phyloP scores from a whole-genome alignment of 208 protist species.

The Tetramitus jugosus region DNA sequence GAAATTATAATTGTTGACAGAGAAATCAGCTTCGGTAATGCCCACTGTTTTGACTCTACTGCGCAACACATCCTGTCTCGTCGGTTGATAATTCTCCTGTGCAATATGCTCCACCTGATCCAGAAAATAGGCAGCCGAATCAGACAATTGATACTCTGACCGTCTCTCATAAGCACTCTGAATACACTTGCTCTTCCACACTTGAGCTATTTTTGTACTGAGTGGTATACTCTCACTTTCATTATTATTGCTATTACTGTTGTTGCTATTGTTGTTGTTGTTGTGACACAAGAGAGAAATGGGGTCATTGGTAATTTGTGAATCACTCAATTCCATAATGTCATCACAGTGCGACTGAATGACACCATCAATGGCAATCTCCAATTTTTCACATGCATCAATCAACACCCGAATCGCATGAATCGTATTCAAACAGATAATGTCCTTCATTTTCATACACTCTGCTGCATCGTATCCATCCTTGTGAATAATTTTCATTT shows the following conservation, averaged over 20 bases:
- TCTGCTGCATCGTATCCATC: slow-evolving; percentile 15
- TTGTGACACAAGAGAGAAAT: no score
- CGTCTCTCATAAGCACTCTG: neutral
- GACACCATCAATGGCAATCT: neutral
- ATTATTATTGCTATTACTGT: neutral
- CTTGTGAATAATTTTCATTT: slow-evolving; percentile 15
- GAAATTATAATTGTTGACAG: neutral
- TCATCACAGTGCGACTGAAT: no score
- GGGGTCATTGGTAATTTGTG: no score
- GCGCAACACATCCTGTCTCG: neutral
- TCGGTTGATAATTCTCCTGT: neutral
- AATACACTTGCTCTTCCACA: neutral
- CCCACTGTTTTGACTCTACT: neutral
- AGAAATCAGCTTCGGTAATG: neutral
- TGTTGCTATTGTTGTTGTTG: neutral
- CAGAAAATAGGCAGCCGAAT: slow-evolving; percentile 9
- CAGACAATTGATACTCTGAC: neutral
- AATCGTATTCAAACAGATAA: neutral
- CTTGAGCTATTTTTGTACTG: neutral
- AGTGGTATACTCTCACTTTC: no score
- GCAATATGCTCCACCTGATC: neutral
- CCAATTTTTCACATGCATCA: neutral
- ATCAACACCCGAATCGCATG: neutral
- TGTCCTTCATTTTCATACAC: neutral
- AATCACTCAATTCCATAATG: no score